These are phyloP conservation scores for Yamadazyma sp. DNA, from an alignment of 1,139 yeast genomes.

Conservation along the genomic window DNA sequence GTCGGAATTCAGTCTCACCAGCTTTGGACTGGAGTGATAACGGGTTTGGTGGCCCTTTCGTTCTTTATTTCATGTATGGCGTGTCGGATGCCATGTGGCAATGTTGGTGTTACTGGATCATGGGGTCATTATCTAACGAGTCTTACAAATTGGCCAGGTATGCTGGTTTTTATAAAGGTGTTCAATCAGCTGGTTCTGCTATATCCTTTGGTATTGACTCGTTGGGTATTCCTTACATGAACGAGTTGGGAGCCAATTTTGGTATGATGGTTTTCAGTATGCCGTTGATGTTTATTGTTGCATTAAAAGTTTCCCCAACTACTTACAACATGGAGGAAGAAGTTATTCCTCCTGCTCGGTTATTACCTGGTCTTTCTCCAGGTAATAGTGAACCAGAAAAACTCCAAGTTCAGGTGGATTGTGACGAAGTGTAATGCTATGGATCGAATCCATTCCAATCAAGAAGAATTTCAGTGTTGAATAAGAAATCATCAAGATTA, in stretches of 20 bases:
- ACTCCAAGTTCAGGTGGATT: too few relatives aligned
- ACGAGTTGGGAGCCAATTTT: slow-evolving; percentile 12
- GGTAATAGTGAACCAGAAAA: too few relatives aligned
- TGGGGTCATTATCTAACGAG: slow-evolving; percentile 58
- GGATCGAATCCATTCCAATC: slow-evolving; percentile 1
- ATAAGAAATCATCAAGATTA: not conserved
- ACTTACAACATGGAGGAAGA: slow-evolving; percentile 9
- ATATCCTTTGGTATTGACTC: slow-evolving; percentile 60
- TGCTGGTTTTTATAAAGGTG: slow-evolving; percentile 61
- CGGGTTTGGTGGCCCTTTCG: slow-evolving; percentile 54
- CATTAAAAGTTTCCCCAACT: slow-evolving; percentile 9
- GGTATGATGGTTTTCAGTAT: slow-evolving; percentile 13
- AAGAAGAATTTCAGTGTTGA: not conserved
- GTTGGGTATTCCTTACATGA: slow-evolving; percentile 35
- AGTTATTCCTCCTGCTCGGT: slow-evolving; percentile 10
- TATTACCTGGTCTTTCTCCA: slow-evolving; percentile 6
- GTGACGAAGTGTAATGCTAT: too few relatives aligned
- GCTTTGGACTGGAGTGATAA: slow-evolving; percentile 44
- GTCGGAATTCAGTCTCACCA: slow-evolving; percentile 7
- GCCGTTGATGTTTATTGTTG: slow-evolving; percentile 13
- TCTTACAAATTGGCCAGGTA: slow-evolving; percentile 55
- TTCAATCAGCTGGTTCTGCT: slow-evolving; percentile 65
- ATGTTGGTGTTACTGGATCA: slow-evolving; percentile 52
- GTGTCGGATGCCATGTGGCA: slow-evolving; percentile 57
- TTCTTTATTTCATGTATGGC: slow-evolving; percentile 60